phyloP scores from a whole-genome alignment of 805 yeast species.

The Teunomyces stri region DNA sequence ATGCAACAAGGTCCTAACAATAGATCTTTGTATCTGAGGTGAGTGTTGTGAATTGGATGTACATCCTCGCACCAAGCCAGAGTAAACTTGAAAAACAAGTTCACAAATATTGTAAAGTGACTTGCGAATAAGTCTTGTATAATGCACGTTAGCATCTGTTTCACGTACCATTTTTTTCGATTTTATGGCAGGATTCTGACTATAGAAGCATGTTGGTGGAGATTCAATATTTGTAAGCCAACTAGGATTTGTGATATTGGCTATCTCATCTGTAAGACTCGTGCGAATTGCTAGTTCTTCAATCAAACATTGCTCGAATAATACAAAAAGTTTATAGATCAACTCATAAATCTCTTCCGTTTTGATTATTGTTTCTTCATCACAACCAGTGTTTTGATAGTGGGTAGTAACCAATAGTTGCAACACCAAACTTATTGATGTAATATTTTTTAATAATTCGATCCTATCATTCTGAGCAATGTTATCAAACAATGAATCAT shows the following conservation, averaged over 20 bases:
- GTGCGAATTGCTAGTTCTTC: constrained; percentile 59
- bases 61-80: neutral
- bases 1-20: constrained; percentile 36
- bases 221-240: constrained; percentile 25
- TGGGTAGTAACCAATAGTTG: no score
- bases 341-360: constrained; percentile 38
- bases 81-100: neutral
- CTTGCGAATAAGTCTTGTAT: neutral
- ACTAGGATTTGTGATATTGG: constrained; percentile 41
- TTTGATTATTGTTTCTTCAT: constrained; percentile 39
- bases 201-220: constrained; percentile 43
- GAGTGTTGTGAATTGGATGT: constrained; percentile 6
- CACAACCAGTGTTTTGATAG: neutral
- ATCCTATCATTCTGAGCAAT: no score
- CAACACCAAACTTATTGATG: no score
- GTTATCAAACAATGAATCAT: no score
- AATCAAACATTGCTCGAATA: constrained; percentile 49
- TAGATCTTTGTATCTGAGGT: constrained; percentile 29
- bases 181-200: constrained; percentile 24
- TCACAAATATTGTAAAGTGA: neutral
- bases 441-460: no score
- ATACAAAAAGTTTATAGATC: constrained; percentile 25
- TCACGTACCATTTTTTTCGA: neutral
- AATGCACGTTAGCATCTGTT: neutral
- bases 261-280: constrained; percentile 45